These are phyloP conservation scores for Hyaloscypha variabilis DNA, from an alignment of 495 filamentous ascomycete genomes.

Conservation along the genomic window DNA sequence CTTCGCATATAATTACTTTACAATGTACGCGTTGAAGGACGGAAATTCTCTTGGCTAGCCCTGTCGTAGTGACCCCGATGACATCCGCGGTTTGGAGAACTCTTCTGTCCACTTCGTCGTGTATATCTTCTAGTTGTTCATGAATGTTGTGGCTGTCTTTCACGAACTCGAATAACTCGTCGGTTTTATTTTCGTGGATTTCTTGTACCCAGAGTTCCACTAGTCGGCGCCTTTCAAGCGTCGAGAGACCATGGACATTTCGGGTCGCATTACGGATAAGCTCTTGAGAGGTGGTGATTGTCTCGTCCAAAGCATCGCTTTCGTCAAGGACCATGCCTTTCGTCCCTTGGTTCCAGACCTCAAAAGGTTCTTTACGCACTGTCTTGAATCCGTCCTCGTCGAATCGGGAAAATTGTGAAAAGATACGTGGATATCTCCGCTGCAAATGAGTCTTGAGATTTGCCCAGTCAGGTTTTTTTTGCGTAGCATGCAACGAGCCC, in stretches of 20 bases:
- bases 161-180: conserved; percentile 40
- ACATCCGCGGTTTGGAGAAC: conserved; percentile 34
- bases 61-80: conserved; percentile 44
- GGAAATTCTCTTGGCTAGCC: not conserved
- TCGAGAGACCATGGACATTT: conserved; percentile 18
- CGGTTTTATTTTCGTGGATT: conserved; percentile 26
- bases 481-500: conserved; percentile 1
- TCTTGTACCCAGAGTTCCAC: conserved; percentile 20
- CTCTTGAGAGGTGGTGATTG: conserved; percentile 2
- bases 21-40: conserved; percentile 52
- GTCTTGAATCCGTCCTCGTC: conserved; percentile 20
- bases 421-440: conserved; percentile 19
- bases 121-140: conserved; percentile 37
- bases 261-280: conserved; percentile 11
- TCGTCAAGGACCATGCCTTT: conserved; percentile 1
- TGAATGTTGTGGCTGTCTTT: conserved; percentile 20
- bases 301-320: conserved; percentile 4
- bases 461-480: conserved; percentile 11
- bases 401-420: conserved; percentile 21
- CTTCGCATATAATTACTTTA: conserved; percentile 72
- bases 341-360: conserved; percentile 12
- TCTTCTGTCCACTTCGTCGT: conserved; percentile 39
- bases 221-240: conserved; percentile 15
- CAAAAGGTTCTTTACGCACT: conserved; percentile 25
- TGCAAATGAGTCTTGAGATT: conserved; percentile 15